Evolutionary conservation across 2,329 filamentous ascomycete genomes (phyloP), one percentile per base, ranked within the genome.

Genomic region (Fusarium sp.): DNA sequence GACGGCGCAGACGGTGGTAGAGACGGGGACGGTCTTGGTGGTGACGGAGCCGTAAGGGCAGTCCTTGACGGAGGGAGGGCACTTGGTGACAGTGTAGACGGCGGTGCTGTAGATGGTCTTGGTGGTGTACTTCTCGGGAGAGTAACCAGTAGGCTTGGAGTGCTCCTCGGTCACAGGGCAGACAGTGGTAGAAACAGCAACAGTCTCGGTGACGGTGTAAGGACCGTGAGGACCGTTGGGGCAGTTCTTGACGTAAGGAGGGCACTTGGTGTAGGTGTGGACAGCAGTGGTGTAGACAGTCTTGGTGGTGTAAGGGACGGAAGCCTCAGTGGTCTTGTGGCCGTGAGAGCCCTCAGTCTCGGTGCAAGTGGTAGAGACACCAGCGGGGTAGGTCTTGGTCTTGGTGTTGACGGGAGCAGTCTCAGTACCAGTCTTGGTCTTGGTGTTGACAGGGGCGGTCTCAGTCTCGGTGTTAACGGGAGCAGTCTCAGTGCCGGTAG

Each of bases 151-250:
- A 17, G 76, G 63, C 64, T 67, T 63, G 52, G 51, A 61, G 32
- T 68, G 22, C 47, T 54, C 50, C 66, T 71, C 66, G 19, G 74
- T 76, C 50, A 83, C 76, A 13, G 82, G 81, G 77, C 81, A 82
- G 55, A 82, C 74, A 7, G 81, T 83, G 43, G 80, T 83, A 37
- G 77, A 80, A 47, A 77, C 53, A 22, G 76, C 69, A 28, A 74
- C 63, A n/a, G 77, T 77, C 67, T 76, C 68, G 9, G 74, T 78
- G 50, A 74, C 73, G 55, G 74, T 71, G 67, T 67, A 67, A 57
- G 67, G 68, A 30, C 68, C 61, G 43, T 68, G 24, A 32, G 66
- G 60, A 20, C 67, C 63, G 47, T 59, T 64, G 32, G 76, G 77
- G 70, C 77, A 79, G 56, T 73, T 56, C 15, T 73, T 74, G 53